Evolutionary conservation across 1,284 basidiomycete species (phyloP), one percentile per base, ranked within the genome.

Genomic region (Puccinia hordei): DNA sequence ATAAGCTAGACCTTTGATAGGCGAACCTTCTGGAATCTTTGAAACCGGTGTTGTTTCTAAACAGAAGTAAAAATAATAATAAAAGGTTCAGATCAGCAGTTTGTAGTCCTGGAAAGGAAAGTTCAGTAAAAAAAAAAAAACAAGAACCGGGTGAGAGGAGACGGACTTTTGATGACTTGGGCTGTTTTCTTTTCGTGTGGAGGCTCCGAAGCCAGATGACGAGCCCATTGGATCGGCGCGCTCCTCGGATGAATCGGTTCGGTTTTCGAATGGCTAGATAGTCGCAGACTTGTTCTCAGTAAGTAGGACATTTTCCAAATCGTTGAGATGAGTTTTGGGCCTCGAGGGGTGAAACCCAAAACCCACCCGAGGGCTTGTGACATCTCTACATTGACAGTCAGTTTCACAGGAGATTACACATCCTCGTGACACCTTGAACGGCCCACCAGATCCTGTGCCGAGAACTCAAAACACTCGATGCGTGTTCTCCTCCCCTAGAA

Each of bases 1-100:
- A 75, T 85, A 84, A 12, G 83, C 83, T 2, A 85, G 82, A 24
- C 85, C 85, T 44, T 82, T 82, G 27, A 86, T 82, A 0, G 84
- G 81, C 3, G 85, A 85, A 41, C 85, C 85, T 35, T 83, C 77
- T 35, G 66, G 53, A 46, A 80, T 68, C 9, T n/a, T 72, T 19
- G 68, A 72, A 19, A 80, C 69, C 35, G 55, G 77, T 30, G 61
- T 51, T 15, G 71, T 24, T 57, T 55, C 66, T 80, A 35, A 22
- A 59, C 53, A n/a, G 3, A 59, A 13, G 22, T 59, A 15, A 9
- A 35, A 22, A 59, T 30, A n/a, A 12, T 17, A 13, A 27, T 59
- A 15, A 9, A 33, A 8, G 24, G 3, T 59, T 59, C 6, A 27
- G 3, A 24, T 59, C 57, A 59, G 57, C 30, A 33, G 19, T 15